These are phyloP conservation scores for Termitomyces sp. DNA, from an alignment of 768 basidiomycete species.

Conservation along the genomic window DNA sequence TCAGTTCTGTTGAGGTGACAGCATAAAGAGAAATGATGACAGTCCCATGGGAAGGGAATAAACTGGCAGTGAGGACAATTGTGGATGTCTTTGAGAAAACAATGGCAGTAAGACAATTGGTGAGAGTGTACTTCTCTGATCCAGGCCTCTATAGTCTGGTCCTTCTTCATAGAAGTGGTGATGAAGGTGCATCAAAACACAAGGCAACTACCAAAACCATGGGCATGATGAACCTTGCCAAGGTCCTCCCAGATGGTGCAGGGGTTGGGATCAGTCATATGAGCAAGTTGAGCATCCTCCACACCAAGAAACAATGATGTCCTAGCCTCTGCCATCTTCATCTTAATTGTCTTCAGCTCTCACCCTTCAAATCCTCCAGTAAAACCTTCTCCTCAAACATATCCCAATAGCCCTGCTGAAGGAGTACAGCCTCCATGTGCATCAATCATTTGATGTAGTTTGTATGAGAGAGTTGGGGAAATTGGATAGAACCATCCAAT, in stretches of 20 bases:
- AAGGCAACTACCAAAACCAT: constrained; percentile 16
- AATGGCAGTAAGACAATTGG: constrained; percentile 14
- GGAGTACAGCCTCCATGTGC: neutral
- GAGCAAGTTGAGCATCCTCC: constrained; percentile 16
- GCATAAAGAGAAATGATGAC: constrained; percentile 15
- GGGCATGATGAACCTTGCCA: no score
- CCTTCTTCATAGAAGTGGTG: no score
- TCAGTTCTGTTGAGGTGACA: neutral
- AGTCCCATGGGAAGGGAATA: constrained; percentile 6
- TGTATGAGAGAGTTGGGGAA: no score
- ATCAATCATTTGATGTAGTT: neutral
- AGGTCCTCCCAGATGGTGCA: constrained; percentile 18
- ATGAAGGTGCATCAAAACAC: constrained; percentile 16
- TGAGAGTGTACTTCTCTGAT: no score
- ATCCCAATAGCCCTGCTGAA: neutral
- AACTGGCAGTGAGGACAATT: constrained; percentile 19
- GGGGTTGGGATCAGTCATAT: constrained; percentile 14
- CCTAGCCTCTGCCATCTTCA: neutral
- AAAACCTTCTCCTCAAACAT: neutral
- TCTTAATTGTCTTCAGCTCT: neutral
- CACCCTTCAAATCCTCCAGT: neutral
- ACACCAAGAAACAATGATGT: neutral
- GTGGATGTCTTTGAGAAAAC: constrained; percentile 20
- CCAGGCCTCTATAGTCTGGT: no score
- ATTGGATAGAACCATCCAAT: neutral